Evolutionary conservation across 257 asterid genomes (phyloP), one percentile per base, ranked within the genome.

Genomic region (Oldenlandia corymbosa): DNA sequence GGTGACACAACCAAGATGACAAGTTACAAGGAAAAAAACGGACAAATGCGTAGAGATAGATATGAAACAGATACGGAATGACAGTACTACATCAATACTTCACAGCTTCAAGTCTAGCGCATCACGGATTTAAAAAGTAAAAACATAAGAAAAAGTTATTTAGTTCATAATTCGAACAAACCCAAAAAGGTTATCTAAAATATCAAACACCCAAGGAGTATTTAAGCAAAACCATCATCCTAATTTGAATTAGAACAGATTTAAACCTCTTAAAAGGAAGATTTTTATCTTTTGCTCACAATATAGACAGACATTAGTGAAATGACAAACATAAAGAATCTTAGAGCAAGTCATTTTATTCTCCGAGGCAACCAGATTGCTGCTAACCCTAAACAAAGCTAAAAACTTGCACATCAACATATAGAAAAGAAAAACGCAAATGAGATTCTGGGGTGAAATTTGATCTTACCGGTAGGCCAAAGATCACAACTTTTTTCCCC

Each of bases 381-480:
- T 34, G 4, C 9, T 34, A 3, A 3, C 39, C 34, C 32, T 16
- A 27, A 21, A 49, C 12, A 32, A n/a, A 37, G 32, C 43, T 39
- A 1, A 9, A 54, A 42, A 66, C 4, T 9, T 21, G 32, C 32
- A 53, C 51, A 47, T 5, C 30, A 12, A 48, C 26, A 59, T 20
- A 23, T 26, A 8, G 14, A 10, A n/a, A 16, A 47, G 1, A 48
- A 13, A 27, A 49, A 5, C 10, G 32, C 52, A 64, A 45, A 43
- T 62, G n/a, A 60, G 62, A 16, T 27, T 14, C 39, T 48, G 36
- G 27, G 56, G 27, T n/a, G 14, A 45, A 48, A 26, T 2, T n/a
- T 28, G 41, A 21, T 75, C 95, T 84, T 75, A 92, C 99, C 73
- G 99, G 99, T 57, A 92, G 97, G 68, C 99, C 99, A 74, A 92